Evolutionary conservation across 2,329 filamentous ascomycete species (phyloP), one percentile per base, ranked within the genome.

Genomic region (Colletotrichum chrysophilum): DNA sequence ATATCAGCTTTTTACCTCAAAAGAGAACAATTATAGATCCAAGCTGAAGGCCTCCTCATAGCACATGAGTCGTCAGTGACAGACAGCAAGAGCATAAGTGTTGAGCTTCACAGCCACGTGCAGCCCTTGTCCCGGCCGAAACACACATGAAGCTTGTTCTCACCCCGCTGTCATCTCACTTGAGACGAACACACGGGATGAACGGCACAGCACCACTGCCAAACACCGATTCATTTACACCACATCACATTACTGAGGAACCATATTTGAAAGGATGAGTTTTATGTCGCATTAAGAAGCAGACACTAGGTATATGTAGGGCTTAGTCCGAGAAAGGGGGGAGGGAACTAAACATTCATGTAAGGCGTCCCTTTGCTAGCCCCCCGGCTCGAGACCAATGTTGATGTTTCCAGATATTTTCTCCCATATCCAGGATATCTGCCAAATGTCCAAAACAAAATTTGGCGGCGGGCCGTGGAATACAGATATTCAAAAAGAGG

Each of bases 291-390:
- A 75, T 73, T 75, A 38, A 68, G 62, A 21, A 75, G 70, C 73
- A 75, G 73, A 75, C 73, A 73, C 64, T 73, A 73, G 73, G 64
- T 73, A 72, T 73, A 75, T 65, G 64, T 73, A 56, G 68, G 69
- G 38, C 38, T 52, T 14, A 56, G 68, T 24, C 65, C 61, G 24
- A 34, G 61, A 13, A n/a, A n/a, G 7, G 65, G n/a, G 48, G 60
- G 30, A 34, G 71, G 38, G 58, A 12, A 52, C 21, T 36, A 64
- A 30, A 18, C 64, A 28, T 71, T 65, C 28, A 61, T 55, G 26
- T 64, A 30, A 62, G 21, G 66, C 30, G 65, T 52, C 56, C 66
- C 70, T 73, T 21, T 14, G 28, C 60, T 32, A 62, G 30, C 60
- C 48, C 12, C 30, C 38, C 24, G 10, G 26, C 58, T 28, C 38